Conservation (phyloP, 75 land plant genomes). For the Picea sitchensis region DNA sequence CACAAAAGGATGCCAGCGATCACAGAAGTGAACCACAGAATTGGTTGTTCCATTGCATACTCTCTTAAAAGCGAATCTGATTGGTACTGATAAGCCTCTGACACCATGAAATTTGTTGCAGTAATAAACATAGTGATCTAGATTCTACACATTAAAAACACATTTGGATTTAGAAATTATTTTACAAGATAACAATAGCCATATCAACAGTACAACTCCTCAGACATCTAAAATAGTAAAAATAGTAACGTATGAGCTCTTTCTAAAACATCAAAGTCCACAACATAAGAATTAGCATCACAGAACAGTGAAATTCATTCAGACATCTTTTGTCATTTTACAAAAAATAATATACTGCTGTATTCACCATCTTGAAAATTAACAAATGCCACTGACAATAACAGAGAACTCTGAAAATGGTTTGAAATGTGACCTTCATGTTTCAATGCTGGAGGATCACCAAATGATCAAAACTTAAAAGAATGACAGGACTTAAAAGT, state of each 20-base stretch:
- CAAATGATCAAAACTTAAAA: not conserved
- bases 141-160: not conserved
- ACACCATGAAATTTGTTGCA: conserved; percentile 21
- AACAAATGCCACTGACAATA: not conserved
- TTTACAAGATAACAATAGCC: not conserved
- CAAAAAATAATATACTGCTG: not conserved
- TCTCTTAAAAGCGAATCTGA: conserved; percentile 34
- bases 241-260: not conserved
- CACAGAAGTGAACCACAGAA: conserved; percentile 59
- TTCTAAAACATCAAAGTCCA: not conserved
- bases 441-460: not conserved
- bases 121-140: conserved; percentile 22
- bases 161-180: not conserved
- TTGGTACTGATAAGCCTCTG: conserved; percentile 38
- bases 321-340: not conserved
- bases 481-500: not conserved
- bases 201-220: not conserved
- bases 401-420: not conserved
- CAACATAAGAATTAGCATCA: no score
- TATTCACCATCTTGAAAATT: not conserved
- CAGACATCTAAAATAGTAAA: not conserved
- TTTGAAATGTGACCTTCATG: not conserved
- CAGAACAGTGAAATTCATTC: not conserved
- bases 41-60: conserved; percentile 46
- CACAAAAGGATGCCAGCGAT: conserved; percentile 57